These are phyloP conservation scores for Hortiboletus campestris DNA, from an alignment of 768 basidiomycete species.

Conservation along the genomic window DNA sequence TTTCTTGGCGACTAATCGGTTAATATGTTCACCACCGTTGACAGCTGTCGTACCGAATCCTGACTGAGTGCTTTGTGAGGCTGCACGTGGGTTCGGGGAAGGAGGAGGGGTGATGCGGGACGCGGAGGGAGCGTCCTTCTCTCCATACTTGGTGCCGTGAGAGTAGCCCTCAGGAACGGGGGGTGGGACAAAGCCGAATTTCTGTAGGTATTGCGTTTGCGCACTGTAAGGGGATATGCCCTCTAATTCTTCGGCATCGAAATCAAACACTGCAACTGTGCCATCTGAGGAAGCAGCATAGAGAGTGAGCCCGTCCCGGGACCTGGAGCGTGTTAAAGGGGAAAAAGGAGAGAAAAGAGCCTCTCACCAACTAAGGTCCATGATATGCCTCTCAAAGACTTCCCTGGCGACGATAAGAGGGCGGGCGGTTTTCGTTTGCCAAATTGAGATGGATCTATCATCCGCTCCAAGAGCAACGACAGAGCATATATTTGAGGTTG, in stretches of 20 bases:
- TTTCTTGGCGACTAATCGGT: constrained; percentile 74
- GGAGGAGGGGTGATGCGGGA: constrained; percentile 48
- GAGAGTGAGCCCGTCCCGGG: constrained; percentile 85
- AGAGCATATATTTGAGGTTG: constrained; percentile 83
- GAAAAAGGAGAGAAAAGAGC: background rate
- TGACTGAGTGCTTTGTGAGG: constrained; percentile 34
- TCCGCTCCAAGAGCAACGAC: constrained; percentile 93
- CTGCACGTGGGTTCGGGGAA: constrained; percentile 38
- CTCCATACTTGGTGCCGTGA: constrained; percentile 38
- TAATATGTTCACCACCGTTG: constrained; percentile 58
- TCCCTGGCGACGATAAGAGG: constrained; percentile 93
- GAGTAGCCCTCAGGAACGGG: constrained; percentile 72
- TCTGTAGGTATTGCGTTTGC: constrained; percentile 77
- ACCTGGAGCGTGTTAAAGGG: constrained; percentile 50
- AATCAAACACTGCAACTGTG: constrained; percentile 85
- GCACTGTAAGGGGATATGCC: constrained; percentile 73
- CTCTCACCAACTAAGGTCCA: constrained; percentile 91
- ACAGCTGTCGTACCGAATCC: constrained; percentile 41
- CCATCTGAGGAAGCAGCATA: constrained; percentile 97
- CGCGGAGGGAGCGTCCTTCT: constrained; percentile 20
- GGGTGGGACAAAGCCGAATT: constrained; percentile 72
- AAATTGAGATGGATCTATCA: constrained; percentile 90
- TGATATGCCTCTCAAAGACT: constrained; percentile 90
- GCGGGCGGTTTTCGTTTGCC: constrained; percentile 90
- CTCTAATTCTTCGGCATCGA: constrained; percentile 76